A percentile compares a stretch with the other conserved stretches of the same genome.
These are phyloP conservation scores for Tetrapisispora iriomotensis DNA, from an alignment of 805 yeast species.

Conservation along the genomic window DNA sequence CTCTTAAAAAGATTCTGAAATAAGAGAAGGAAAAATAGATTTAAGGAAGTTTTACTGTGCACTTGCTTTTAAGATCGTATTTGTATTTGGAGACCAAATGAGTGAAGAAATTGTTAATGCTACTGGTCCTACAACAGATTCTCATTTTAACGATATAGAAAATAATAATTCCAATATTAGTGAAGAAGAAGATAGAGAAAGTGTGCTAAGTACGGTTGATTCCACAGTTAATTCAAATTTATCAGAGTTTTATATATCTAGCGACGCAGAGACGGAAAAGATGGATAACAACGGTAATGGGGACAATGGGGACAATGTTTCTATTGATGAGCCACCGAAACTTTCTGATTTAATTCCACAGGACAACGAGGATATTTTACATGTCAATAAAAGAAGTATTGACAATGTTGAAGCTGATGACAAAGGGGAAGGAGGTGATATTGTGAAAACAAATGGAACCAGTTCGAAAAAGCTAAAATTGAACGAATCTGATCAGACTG, in stretches of 20 bases:
- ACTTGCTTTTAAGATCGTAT: too few species aligned
- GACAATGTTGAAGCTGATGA: slow-evolving; percentile 8
- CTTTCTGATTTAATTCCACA: slow-evolving; percentile 13
- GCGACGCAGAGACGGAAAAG: slow-evolving; percentile 88
- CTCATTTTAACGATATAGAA: too few species aligned
- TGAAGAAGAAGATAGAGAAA: slow-evolving; percentile 14
- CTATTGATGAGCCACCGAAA: slow-evolving; percentile 12
- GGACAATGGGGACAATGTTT: slow-evolving; percentile 35
- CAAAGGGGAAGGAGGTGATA: slow-evolving; percentile 2
- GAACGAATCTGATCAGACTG: slow-evolving; percentile 2
- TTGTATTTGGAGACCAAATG: too few species aligned
- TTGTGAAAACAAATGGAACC: not conserved
- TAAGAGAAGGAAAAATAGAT: too few species aligned
- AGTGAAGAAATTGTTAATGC: too few species aligned
- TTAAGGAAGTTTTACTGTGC: too few species aligned
- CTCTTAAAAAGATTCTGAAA: too few species aligned
- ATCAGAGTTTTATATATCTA: slow-evolving; percentile 28
- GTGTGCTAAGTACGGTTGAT: slow-evolving; percentile 20
- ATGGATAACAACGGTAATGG: slow-evolving; percentile 84
- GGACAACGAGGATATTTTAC: slow-evolving; percentile 10
- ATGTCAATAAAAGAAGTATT: slow-evolving; percentile 33
- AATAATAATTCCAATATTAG: not conserved
- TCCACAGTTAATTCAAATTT: slow-evolving; percentile 7
- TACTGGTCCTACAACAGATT: too few species aligned
- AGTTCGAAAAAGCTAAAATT: slow-evolving; percentile 6